These are phyloP conservation scores for Colletotrichum destructivum DNA, from an alignment of 2,329 filamentous ascomycete species.

Conservation along the genomic window DNA sequence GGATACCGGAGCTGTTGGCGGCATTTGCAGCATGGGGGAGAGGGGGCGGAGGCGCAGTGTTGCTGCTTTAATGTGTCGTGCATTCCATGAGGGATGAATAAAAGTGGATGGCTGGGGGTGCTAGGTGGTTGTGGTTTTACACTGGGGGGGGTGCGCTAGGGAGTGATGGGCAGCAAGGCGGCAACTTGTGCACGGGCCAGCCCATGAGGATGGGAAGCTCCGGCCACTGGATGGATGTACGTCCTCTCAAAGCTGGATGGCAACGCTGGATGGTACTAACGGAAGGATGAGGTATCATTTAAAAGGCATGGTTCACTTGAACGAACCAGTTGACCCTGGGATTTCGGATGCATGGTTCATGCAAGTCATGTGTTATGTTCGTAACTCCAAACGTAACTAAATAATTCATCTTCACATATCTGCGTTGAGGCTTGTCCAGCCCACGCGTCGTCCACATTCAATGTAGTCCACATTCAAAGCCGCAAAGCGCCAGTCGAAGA, in stretches of 20 bases:
- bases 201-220: not conserved
- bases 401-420: not conserved
- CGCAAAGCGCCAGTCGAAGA: not conserved
- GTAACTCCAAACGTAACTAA: not conserved
- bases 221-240: not conserved
- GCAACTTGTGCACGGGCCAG: constrained; percentile 33
- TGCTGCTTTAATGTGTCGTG: constrained; percentile 41
- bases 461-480: constrained; percentile 6
- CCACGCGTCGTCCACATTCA: not conserved
- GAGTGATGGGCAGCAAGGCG: constrained; percentile 21
- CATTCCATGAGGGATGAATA: constrained; percentile 13
- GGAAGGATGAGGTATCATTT: not conserved
- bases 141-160: not conserved
- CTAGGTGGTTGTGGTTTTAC: constrained; percentile 4
- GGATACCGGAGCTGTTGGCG: constrained; percentile 17
- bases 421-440: not conserved
- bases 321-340: not conserved
- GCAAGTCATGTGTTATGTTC: not conserved
- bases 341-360: not conserved
- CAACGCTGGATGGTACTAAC: not conserved
- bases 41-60: constrained; percentile 24
- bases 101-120: constrained; percentile 21
- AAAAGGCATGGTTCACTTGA: not conserved
- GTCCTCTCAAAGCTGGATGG: not conserved
- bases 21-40: constrained; percentile 6